Base-by-base conservation (phyloP, 441 rosid genomes). In the Brassica balearica region DNA sequence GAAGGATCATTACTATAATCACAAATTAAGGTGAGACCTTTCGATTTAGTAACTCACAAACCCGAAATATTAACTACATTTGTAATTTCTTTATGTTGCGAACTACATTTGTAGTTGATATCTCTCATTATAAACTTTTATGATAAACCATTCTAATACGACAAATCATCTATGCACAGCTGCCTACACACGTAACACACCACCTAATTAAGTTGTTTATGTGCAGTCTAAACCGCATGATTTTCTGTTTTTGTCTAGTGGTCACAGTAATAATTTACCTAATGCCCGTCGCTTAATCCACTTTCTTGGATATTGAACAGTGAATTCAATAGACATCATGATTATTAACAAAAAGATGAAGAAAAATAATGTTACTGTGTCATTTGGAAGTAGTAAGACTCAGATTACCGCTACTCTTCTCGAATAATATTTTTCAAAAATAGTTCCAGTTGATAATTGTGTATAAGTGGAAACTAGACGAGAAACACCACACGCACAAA, bases 391-490 rank as follows among this genome's bases (percentile, higher is more conserved):
- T 19, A 48, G 19, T 60, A 65, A 65, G 55, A 23, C 63, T 19
- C 38, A 29, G 68, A 46, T 60, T 46, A 68, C 41, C 56, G 29
- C 55, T 12, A 32, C 19, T 12, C n/a, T 71, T 77, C 71, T 71
- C 66, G 51, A 71, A 55, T 8, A 64, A 38, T 43, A 11, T 29
- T 29, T 1, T 29, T 29, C 34, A 29, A 29, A 29, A 29, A 29
- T 29, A 29, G 34, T 5, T 29, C 34, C 34, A 29, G 34, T 29
- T 29, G 34, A 29, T 29, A 29, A 73, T 27, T 62, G 36, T 32
- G 56, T 55, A 55, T 74, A 80, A 74, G 82, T 74, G 82, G 69
- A 75, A 80, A 80, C 76, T 75, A 69, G 79, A 75, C 82, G 32
- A 65, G 15, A 74, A 74, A 69, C 75, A 69, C 82, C 72, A 65